A percentile compares a stretch with the other conserved stretches of the same genome.
These are phyloP conservation scores for Penicillium sp. DNA, from an alignment of 2,329 filamentous ascomycete species.

Conservation along the genomic window DNA sequence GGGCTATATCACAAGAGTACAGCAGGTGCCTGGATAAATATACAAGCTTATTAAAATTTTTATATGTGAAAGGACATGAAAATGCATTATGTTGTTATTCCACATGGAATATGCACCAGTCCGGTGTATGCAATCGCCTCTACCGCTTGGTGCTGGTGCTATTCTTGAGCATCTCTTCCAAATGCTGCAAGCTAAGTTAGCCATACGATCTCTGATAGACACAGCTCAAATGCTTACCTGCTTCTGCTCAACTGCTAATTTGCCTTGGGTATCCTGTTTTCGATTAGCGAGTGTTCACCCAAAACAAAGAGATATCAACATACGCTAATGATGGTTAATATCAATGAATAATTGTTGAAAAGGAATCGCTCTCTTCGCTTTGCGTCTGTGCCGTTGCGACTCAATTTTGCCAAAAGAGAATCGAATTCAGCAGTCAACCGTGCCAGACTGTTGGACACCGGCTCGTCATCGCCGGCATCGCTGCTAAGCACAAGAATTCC, in stretches of 20 bases:
- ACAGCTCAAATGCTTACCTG: slow-evolving; percentile 33
- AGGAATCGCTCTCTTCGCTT: slow-evolving; percentile 83
- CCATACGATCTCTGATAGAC: neutral
- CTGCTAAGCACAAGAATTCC: slow-evolving; percentile 77
- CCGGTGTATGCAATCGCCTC: slow-evolving; percentile 12
- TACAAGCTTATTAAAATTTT: neutral
- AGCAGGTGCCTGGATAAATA: neutral
- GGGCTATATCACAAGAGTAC: neutral
- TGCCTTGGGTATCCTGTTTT: slow-evolving; percentile 46
- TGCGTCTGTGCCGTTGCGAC: slow-evolving; percentile 71
- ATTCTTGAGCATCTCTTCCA: slow-evolving; percentile 41
- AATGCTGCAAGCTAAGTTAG: slow-evolving; percentile 29
- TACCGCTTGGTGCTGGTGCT: slow-evolving; percentile 33
- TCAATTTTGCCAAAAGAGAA: slow-evolving; percentile 73
- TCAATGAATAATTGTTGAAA: slow-evolving; percentile 92
- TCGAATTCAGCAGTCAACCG: slow-evolving; percentile 80
- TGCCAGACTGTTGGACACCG: slow-evolving; percentile 75
- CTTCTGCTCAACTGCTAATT: slow-evolving; percentile 65
- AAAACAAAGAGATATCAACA: slow-evolving; percentile 15
- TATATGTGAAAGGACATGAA: slow-evolving; percentile 9
- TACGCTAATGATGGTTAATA: slow-evolving; percentile 85
- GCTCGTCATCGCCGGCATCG: slow-evolving; percentile 93
- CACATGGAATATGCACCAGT: slow-evolving; percentile 8
- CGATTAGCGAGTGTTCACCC: slow-evolving; percentile 7
- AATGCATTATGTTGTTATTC: slow-evolving; percentile 1